Evolutionary conservation across 2,329 filamentous ascomycete species (phyloP).

Genomic region (Monosporascus sp.): DNA sequence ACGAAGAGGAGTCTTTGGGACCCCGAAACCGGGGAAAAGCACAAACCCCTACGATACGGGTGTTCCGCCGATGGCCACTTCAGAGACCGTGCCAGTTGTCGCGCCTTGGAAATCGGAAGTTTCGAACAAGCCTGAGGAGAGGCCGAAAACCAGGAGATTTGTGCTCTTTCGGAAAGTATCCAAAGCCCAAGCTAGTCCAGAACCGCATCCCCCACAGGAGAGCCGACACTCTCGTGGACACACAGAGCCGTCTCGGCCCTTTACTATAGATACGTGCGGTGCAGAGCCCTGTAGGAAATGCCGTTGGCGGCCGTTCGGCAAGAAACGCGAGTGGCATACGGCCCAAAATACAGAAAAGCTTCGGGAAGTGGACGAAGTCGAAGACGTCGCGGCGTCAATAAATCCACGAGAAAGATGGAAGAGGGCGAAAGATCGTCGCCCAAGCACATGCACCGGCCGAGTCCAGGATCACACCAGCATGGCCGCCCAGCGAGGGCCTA

Average conservation of each 20-base stretch:
- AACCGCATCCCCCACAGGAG: not conserved
- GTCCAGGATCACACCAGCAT: not conserved
- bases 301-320: slow-evolving; percentile 6
- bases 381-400: not conserved
- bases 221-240: not conserved
- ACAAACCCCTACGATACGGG: slow-evolving; percentile 27
- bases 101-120: not conserved
- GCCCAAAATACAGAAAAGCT: not conserved
- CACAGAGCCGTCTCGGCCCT: not conserved
- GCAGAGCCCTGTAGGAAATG: not conserved
- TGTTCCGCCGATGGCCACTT: not conserved
- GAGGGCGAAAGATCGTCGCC: slow-evolving; percentile 1
- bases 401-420: slow-evolving; percentile 4
- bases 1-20: not conserved
- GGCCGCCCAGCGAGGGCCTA: not conserved
- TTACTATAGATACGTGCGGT: not conserved
- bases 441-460: not conserved
- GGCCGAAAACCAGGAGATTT: not conserved
- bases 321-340: not conserved
- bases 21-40: slow-evolving; percentile 20
- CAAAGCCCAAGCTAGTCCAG: not conserved
- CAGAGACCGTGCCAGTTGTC: not conserved
- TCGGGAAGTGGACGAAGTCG: not conserved
- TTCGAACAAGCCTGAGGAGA: not conserved
- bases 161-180: not conserved